These are phyloP conservation scores for Trypanosoma theileri DNA, from an alignment of 208 protist genomes.

Conservation along the genomic window DNA sequence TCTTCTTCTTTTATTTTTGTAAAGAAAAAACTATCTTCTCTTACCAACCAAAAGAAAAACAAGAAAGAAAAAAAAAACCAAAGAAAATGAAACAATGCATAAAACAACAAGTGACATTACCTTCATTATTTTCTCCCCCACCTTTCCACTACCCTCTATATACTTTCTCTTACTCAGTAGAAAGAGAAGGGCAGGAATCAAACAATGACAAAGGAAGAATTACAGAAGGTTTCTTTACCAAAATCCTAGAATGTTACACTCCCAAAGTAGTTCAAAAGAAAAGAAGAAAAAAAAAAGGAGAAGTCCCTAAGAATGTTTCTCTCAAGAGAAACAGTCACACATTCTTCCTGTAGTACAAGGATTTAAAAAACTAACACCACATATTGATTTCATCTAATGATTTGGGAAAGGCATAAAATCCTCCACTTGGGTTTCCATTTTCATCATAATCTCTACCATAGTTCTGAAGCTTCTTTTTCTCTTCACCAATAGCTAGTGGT, in stretches of 20 bases:
- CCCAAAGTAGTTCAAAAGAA: slow-evolving; percentile 13
- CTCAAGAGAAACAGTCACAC: slow-evolving; percentile 13
- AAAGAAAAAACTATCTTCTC: slow-evolving; percentile 1
- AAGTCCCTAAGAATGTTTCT: background rate
- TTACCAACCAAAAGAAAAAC: slow-evolving; percentile 9
- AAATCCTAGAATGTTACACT: background rate
- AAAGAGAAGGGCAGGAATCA: too few species aligned
- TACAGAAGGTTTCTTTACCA: too few species aligned
- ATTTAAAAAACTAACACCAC: slow-evolving; percentile 3
- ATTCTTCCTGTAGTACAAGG: background rate
- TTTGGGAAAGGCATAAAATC: slow-evolving; percentile 48
- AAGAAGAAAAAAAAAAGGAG: slow-evolving; percentile 14
- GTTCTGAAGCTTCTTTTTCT: slow-evolving; percentile 66
- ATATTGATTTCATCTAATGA: slow-evolving; percentile 31
- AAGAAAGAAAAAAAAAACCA: slow-evolving; percentile 15
- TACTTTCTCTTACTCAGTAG: too few species aligned
- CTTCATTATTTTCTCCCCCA: too few species aligned
- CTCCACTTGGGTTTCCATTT: slow-evolving; percentile 32
- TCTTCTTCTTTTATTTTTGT: slow-evolving; percentile 12
- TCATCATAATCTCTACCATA: slow-evolving; percentile 50
- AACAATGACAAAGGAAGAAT: too few species aligned
- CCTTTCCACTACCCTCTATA: too few species aligned
- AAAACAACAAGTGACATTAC: background rate
- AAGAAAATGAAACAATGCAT: slow-evolving; percentile 17
- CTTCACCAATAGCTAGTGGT: slow-evolving; percentile 34